phyloP scores from a whole-genome alignment of 192 early-diverging fungal species.

The Backusella macrospora region DNA sequence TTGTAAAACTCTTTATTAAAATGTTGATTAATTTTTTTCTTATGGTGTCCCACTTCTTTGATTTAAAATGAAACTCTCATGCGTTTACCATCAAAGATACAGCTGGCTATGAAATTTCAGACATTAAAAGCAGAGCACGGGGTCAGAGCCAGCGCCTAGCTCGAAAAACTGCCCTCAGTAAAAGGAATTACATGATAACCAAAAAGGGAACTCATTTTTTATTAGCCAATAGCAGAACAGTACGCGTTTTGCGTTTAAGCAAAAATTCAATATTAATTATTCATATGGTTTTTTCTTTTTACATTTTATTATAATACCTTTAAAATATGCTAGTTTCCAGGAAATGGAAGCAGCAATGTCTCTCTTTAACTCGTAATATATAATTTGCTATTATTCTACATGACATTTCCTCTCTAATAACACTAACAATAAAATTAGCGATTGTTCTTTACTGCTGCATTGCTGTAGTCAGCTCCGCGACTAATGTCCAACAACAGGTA shows the following conservation, averaged over 20 bases:
- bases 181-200: not conserved
- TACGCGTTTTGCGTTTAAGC: conserved; percentile 12
- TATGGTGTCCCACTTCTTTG: no score
- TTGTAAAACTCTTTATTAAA: no score
- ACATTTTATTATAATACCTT: not conserved
- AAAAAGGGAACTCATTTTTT: not conserved
- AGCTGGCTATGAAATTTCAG: no score
- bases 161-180: no score
- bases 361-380: conserved; percentile 16
- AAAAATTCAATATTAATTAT: not conserved
- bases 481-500: not conserved
- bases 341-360: conserved; percentile 9
- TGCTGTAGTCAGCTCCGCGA: conserved; percentile 2
- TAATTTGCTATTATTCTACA: not conserved
- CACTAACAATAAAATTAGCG: not conserved
- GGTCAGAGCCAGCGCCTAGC: no score
- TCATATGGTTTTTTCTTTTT: not conserved
- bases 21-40: no score
- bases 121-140: no score
- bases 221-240: not conserved
- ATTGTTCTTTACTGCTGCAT: not conserved
- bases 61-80: no score
- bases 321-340: not conserved
- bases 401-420: not conserved
- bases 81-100: no score